Evolutionary conservation across 768 basidiomycete species (phyloP), one percentile per base, ranked within the genome.

Genomic region (Steccherinum ochraceum): DNA sequence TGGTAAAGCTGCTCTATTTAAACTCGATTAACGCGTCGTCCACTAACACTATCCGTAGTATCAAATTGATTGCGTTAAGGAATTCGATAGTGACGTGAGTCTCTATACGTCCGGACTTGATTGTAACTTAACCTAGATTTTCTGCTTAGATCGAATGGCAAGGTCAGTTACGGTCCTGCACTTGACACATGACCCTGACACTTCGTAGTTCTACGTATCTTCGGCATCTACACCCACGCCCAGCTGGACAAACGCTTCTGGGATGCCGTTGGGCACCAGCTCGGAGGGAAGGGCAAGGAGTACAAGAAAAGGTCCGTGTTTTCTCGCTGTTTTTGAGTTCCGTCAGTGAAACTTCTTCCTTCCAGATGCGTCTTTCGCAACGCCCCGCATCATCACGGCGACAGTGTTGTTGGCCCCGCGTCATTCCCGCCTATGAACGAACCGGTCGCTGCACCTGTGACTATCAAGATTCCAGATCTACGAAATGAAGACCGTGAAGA

Each of bases 171-270:
- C 13, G 3, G 10, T 23, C 24, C 16, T 45, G 12, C 35, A 7
- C 11, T 24, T 30, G 27, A 25, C 2, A 41, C 11, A 46, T 19
- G n/a, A 25, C 4, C 20, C 21, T 16, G n/a, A 16, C n/a, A 21
- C 19, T 10, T 19, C 5, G 12, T 43, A 79, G 79, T 65, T 2
- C 67, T 80, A 48, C 71, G 67, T 26, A 68, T 81, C 35, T 79
- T 77, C 46, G 77, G 76, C 0, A 69, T 81, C 10, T 77, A 72
- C 24, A 76, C 75, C 0, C 75, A 79, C 26, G 70, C 69, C 0
- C 75, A 78, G 52, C 57, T 78, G 25, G 69, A 72, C 42, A 51
- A 62, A 4, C 67, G 69, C 4, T 64, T 79, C 23, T 80, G 80
- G 79, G 71, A 72, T 16, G 61, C 67, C 0, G 61, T 81, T 43